Evolutionary conservation across 2,329 filamentous ascomycete species (phyloP).

Genomic region (Chaetomiaceae sp.): DNA sequence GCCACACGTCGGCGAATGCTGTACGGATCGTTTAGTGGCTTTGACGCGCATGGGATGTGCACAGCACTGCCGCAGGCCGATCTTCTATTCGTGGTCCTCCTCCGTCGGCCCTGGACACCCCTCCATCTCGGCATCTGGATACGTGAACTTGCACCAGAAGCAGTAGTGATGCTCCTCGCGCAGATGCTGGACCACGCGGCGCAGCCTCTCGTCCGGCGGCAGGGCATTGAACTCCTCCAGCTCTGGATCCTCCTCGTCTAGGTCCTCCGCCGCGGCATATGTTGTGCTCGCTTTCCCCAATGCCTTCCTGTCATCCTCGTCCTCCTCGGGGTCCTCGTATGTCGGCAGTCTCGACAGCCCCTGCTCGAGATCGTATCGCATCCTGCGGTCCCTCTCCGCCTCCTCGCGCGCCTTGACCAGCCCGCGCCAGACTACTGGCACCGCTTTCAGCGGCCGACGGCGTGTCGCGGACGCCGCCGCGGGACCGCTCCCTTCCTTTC

Average conservation of each 20-base stretch:
- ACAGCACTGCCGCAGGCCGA: not conserved
- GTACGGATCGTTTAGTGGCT: not conserved
- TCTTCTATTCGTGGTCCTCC: slow-evolving; percentile 62
- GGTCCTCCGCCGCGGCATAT: slow-evolving; percentile 57
- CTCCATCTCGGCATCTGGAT: slow-evolving; percentile 68
- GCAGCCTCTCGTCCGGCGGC: slow-evolving; percentile 59
- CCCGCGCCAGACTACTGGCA: slow-evolving; percentile 75
- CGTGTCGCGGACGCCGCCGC: too few species aligned
- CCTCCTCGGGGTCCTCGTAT: slow-evolving; percentile 63
- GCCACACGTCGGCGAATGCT: too few species aligned
- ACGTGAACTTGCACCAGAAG: slow-evolving; percentile 91
- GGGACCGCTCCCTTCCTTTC: slow-evolving; percentile 15
- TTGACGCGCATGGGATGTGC: not conserved
- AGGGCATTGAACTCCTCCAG: slow-evolving; percentile 72
- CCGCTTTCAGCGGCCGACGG: slow-evolving; percentile 51
- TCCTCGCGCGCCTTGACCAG: slow-evolving; percentile 64
- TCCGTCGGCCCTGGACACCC: slow-evolving; percentile 84
- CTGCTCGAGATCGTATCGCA: slow-evolving; percentile 60
- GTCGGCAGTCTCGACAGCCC: slow-evolving; percentile 38
- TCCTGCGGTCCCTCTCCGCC: slow-evolving; percentile 59
- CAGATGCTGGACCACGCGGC: slow-evolving; percentile 60
- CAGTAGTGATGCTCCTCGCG: slow-evolving; percentile 73
- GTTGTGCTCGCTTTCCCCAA: slow-evolving; percentile 50
- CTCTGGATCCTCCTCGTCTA: slow-evolving; percentile 75
- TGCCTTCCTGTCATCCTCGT: slow-evolving; percentile 65